Conservation (phyloP, 176 grass and related monocot species). For the Tillandsia fasciculata region DNA sequence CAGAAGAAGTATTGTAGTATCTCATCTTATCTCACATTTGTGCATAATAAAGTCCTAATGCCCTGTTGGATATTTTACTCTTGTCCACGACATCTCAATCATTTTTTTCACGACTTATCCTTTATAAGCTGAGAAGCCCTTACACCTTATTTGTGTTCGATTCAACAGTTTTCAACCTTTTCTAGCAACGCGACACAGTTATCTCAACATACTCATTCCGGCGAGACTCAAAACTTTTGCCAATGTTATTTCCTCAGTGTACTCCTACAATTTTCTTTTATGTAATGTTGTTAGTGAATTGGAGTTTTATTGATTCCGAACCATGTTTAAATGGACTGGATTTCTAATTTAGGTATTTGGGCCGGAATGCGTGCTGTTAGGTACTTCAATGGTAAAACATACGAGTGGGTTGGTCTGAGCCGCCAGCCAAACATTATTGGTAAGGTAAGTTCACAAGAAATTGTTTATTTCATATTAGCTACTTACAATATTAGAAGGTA, state of each 20-base stretch:
- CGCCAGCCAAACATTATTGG: conserved; percentile 91
- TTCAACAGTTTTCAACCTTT: neutral
- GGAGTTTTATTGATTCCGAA: neutral
- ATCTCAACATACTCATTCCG: too few relatives aligned
- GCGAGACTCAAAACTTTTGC: too few relatives aligned
- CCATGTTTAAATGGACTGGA: neutral
- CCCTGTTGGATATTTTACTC: too few relatives aligned
- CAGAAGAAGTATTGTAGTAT: too few relatives aligned
- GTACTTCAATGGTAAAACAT: conserved; percentile 93
- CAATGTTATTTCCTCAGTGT: too few relatives aligned
- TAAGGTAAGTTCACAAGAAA: conserved; percentile 47
- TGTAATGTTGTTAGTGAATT: neutral
- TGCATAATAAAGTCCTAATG: too few relatives aligned
- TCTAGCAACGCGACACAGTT: too few relatives aligned
- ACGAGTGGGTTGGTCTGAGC: conserved; percentile 94
- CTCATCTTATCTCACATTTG: too few relatives aligned
- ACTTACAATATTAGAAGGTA: neutral
- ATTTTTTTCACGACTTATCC: too few relatives aligned
- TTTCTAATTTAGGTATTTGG: conserved; percentile 83
- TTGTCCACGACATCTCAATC: too few relatives aligned
- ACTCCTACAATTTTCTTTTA: too few relatives aligned
- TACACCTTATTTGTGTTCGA: neutral
- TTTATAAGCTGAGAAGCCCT: too few relatives aligned
- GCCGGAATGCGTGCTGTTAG: conserved; percentile 89
- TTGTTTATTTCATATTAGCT: neutral